Percentiles rank a stretch among this genome's conserved stretches.
Conservation (phyloP, 805 yeast genomes). For the Pichia cephalocereana region DNA sequence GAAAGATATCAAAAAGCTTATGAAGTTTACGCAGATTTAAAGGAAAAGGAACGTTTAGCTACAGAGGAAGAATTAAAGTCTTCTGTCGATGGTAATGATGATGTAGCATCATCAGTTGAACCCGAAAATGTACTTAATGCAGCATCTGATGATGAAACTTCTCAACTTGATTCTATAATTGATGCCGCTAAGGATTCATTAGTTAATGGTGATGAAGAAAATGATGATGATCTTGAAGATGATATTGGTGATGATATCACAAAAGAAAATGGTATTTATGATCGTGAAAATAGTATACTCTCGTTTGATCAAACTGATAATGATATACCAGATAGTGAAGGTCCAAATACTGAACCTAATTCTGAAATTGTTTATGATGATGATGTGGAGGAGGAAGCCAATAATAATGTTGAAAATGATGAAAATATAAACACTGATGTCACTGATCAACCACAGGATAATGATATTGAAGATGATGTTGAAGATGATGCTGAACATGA, state of each 20-base stretch:
- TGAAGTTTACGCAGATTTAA: constrained; percentile 32
- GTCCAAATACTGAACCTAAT: not conserved
- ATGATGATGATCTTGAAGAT: constrained; percentile 1
- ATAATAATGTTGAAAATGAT: constrained; percentile 6
- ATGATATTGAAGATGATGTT: not conserved
- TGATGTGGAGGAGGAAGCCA: constrained; percentile 5
- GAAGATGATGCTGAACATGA: not conserved
- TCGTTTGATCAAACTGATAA: constrained; percentile 6
- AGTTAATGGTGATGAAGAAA: not conserved
- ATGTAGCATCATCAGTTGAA: constrained; percentile 1
- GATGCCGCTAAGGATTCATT: not conserved
- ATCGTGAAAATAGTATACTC: constrained; percentile 1
- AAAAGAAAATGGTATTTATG: constrained; percentile 3
- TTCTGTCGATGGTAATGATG: not conserved
- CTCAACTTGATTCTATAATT: constrained; percentile 1
- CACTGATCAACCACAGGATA: not conserved
- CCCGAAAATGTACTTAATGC: constrained; percentile 1
- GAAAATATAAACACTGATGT: not conserved
- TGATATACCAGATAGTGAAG: constrained; percentile 9
- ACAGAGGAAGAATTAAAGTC: not conserved
- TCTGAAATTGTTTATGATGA: constrained; percentile 4
- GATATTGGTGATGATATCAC: constrained; percentile 1
- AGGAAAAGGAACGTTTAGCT: constrained; percentile 14
- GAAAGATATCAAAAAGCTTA: constrained; percentile 67
- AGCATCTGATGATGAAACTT: not conserved